phyloP scores from a whole-genome alignment of 164 flowering plant genomes.

The Magnolia changhungtana region DNA sequence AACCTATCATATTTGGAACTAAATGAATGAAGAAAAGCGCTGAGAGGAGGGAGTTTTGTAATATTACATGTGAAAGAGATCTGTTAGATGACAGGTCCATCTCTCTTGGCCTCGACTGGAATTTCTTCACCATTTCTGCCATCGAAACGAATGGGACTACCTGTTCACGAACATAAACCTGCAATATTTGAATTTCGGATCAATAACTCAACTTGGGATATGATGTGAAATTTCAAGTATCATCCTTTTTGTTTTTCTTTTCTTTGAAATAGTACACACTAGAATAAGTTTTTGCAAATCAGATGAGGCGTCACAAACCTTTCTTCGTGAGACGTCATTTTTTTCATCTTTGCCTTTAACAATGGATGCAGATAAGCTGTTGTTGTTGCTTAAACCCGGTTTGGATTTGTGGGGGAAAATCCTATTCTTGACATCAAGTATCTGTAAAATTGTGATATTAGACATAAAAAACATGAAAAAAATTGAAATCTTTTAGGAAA shows the following conservation, averaged over 20 bases:
- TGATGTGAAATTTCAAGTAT: neutral
- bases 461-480: neutral
- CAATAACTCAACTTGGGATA: constrained; percentile 5
- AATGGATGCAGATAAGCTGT: constrained; percentile 28
- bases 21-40: neutral
- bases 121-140: constrained; percentile 83
- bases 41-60: neutral
- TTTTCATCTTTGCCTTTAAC: constrained; percentile 45
- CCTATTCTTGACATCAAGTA: constrained; percentile 61
- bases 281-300: no score
- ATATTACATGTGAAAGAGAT: constrained; percentile 51
- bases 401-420: constrained; percentile 73
- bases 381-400: constrained; percentile 29
- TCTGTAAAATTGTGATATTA: constrained; percentile 33
- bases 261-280: no score
- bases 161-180: constrained; percentile 77
- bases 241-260: neutral
- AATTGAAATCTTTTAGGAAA: neutral
- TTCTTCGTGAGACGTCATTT: constrained; percentile 30
- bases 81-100: constrained; percentile 32
- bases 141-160: constrained; percentile 61
- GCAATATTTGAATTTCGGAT: constrained; percentile 5
- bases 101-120: constrained; percentile 74
- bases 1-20: neutral
- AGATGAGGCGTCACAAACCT: constrained; percentile 38